These are phyloP conservation scores for Bolboschoenoplectus hybrid DNA, from an alignment of 202 grass and related monocot species.

Conservation along the genomic window DNA sequence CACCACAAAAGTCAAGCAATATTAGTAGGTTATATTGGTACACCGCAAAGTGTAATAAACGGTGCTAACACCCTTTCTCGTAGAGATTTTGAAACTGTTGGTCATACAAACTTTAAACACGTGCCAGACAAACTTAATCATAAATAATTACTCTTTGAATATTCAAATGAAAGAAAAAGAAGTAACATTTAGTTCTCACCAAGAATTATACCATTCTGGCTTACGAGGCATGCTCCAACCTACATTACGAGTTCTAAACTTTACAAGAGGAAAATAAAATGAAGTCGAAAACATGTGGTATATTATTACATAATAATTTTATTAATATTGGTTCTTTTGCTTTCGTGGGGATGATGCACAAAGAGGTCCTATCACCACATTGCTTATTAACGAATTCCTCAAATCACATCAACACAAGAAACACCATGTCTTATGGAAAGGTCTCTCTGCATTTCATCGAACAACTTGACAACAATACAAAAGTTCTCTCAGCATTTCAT, in stretches of 20 bases:
- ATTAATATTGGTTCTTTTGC: background rate
- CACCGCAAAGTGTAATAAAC: background rate
- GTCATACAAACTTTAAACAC: background rate
- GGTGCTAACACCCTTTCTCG: background rate
- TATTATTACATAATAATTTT: background rate
- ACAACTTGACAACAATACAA: slow-evolving; percentile 21
- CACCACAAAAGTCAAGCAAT: background rate
- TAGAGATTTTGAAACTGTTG: background rate
- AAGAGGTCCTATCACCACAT: background rate
- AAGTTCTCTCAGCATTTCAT: too few species aligned
- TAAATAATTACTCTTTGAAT: background rate
- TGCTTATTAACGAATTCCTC: background rate
- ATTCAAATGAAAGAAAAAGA: background rate
- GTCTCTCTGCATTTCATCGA: slow-evolving; percentile 44
- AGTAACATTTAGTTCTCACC: slow-evolving; percentile 50
- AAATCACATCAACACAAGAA: background rate
- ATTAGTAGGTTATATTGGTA: background rate
- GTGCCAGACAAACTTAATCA: background rate
- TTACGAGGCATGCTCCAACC: slow-evolving; percentile 97
- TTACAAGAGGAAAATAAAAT: slow-evolving; percentile 5
- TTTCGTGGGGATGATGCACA: background rate
- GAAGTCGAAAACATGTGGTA: slow-evolving; percentile 2
- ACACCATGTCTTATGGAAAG: background rate
- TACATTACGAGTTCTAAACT: slow-evolving; percentile 35
- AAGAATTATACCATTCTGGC: slow-evolving; percentile 89